Base-by-base conservation (phyloP, 352 stramenopile species). In the Globisporangium apiculatum region DNA sequence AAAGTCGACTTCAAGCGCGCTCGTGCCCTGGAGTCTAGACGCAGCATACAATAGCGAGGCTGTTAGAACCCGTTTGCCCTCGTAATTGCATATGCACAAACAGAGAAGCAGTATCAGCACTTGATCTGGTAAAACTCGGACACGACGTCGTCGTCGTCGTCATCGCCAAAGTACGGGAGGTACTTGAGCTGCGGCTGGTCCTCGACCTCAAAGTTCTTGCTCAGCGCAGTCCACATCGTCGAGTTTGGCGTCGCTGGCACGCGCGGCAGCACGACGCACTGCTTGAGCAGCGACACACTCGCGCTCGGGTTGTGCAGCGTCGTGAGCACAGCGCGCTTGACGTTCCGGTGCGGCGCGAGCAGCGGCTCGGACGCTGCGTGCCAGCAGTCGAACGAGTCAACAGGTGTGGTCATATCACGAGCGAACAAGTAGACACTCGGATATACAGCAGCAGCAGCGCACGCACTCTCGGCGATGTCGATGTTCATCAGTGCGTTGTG, bases 41-140 rank as follows among this genome's bases (percentile, higher is more conserved):
- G 59, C 1, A 55, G 46, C 24, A 50, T 24, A 55, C 38, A 57
- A 6, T 17, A 7, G 36, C 15, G 24, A 15, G 6, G 42, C 54
- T 58, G 48, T 18, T 18, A 47, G 36, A 42, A 31, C 0, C 24
- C 24, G 24, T 31, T 31, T 42, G 7, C 15, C 10, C 11, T 38
- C 45, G 6, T 10, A 0, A 53, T 12, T 31, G 24, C 2, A 31
- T 31, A 31, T 31, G 24, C 24, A 42, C 8, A 49, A 17, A 36
- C 5, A 40, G 24, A 41, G 15, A 15, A 7, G 7, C 4, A 63
- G 8, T 38, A 8, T 7, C 4, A 2, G 10, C 4, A 92, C 83
- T 88, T 86, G 65, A 89, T 81, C 50, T 95, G 71, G 56, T 96
- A 93, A 50, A 87, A 89, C 68, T 89, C 78, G 1, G 79, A 86